Evolutionary conservation across 2,329 filamentous ascomycete genomes (phyloP).

Genomic region (Tolypocladium inflatum): DNA sequence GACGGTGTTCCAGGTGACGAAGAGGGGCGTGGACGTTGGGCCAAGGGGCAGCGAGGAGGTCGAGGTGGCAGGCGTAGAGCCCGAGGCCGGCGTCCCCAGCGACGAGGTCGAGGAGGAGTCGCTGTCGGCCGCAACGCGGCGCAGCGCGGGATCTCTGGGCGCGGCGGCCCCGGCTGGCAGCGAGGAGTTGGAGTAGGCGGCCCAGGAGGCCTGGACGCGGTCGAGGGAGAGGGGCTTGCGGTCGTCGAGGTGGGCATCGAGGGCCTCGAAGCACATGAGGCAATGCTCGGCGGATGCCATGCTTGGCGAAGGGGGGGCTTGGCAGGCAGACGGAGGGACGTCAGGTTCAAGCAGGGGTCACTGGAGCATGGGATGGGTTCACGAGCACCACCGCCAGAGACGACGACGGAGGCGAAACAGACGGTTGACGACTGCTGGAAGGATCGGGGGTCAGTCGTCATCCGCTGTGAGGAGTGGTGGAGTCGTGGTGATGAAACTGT

Average conservation of each 20-base stretch:
- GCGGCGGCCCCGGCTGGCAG: constrained; percentile 6
- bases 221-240: constrained; percentile 58
- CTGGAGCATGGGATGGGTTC: not conserved
- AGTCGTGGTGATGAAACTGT: not conserved
- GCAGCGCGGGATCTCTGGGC: constrained; percentile 31
- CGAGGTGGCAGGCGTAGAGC: constrained; percentile 35
- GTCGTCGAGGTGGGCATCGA: constrained; percentile 65
- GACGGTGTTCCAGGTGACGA: constrained; percentile 88
- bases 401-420: not conserved
- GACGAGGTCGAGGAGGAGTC: constrained; percentile 23
- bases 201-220: constrained; percentile 60
- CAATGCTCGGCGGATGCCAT: constrained; percentile 88
- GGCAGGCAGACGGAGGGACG: not conserved
- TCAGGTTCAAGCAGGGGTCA: constrained; percentile 1
- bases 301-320: not conserved
- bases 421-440: not conserved
- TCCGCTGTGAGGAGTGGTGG: not conserved
- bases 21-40: constrained; percentile 59
- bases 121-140: constrained; percentile 26
- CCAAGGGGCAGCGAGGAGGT: constrained; percentile 27
- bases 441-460: not conserved
- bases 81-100: constrained; percentile 28
- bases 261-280: constrained; percentile 84
- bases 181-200: constrained; percentile 22
- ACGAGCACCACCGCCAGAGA: not conserved